phyloP scores from a whole-genome alignment of 805 yeast species.

The Jamesozyma gamospora region DNA sequence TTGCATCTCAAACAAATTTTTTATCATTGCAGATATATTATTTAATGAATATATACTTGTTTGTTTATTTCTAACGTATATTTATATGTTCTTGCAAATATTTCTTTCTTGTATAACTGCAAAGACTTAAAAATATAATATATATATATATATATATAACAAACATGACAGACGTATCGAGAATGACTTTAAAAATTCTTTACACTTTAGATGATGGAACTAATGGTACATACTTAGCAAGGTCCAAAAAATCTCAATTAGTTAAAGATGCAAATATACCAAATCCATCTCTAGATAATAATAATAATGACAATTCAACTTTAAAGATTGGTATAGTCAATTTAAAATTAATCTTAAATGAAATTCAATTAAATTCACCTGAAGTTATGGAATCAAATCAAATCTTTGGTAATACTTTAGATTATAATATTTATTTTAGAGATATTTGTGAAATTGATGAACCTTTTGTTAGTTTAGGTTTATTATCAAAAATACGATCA shows the following conservation, averaged over 20 bases:
- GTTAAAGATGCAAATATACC: conserved; percentile 23
- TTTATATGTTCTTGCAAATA: too few relatives aligned
- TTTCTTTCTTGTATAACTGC: background rate
- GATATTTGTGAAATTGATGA: conserved; percentile 29
- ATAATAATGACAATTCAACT: conserved; percentile 1
- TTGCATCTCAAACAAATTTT: too few relatives aligned
- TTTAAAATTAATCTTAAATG: conserved; percentile 19
- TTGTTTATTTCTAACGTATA: too few relatives aligned
- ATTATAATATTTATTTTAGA: conserved; percentile 27
- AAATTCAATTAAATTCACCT: conserved; percentile 26
- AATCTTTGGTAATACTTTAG: conserved; percentile 8
- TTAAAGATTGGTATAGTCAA: conserved; percentile 25
- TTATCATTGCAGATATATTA: too few relatives aligned
- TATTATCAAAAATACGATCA: conserved; percentile 25
- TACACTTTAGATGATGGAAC: conserved; percentile 24
- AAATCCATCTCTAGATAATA: conserved; percentile 11
- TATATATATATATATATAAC: background rate
- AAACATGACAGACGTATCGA: conserved; percentile 15
- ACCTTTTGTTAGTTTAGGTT: conserved; percentile 29
- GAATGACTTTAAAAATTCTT: conserved; percentile 28
- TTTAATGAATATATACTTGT: too few relatives aligned
- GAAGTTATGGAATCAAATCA: conserved; percentile 19
- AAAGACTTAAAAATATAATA: background rate
- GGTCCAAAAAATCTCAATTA: conserved; percentile 21
- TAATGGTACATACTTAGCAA: conserved; percentile 22